phyloP scores from a whole-genome alignment of 257 asterid genomes.

The Leonotis leonurus region DNA sequence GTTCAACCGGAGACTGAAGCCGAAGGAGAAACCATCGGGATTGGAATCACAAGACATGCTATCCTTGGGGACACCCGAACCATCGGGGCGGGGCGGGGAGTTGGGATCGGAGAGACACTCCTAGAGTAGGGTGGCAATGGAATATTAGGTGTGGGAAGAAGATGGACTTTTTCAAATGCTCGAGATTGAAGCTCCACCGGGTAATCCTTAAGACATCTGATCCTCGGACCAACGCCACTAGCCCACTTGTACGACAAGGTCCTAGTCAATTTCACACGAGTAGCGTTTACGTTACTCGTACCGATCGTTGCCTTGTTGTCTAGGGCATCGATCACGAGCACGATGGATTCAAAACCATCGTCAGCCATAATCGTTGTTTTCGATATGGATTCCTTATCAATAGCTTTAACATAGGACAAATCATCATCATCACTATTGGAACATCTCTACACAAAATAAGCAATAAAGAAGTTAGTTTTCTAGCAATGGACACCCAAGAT shows the following conservation, averaged over 20 bases:
- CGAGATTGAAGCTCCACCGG: slow-evolving; percentile 52
- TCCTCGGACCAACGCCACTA: slow-evolving; percentile 59
- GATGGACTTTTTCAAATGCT: slow-evolving; percentile 50
- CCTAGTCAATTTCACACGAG: slow-evolving; percentile 33
- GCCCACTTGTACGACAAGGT: slow-evolving; percentile 54
- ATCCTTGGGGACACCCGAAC: slow-evolving; percentile 56
- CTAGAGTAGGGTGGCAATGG: slow-evolving; percentile 10
- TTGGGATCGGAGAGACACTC: slow-evolving; percentile 38
- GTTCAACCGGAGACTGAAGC: not conserved
- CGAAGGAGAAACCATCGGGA: slow-evolving; percentile 29
- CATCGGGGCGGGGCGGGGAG: slow-evolving; percentile 50
- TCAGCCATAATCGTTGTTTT: not conserved
- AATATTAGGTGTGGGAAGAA: slow-evolving; percentile 37
- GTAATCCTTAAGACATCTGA: slow-evolving; percentile 65
- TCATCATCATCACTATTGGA: slow-evolving; percentile 47
- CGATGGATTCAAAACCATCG: not conserved
- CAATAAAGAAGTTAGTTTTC: not conserved
- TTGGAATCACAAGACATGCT: slow-evolving; percentile 33
- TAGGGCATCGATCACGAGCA: not conserved
- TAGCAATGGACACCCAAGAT: not conserved
- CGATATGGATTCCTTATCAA: slow-evolving; percentile 4
- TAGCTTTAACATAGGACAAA: slow-evolving; percentile 15
- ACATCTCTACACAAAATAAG: slow-evolving; percentile 28
- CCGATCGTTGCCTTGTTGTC: slow-evolving; percentile 4
- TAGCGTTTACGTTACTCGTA: not conserved